Percentiles rank a stretch among this genome's conserved stretches.
These are phyloP conservation scores for Scortechinia acanthostroma DNA, from an alignment of 2,329 filamentous ascomycete species.

Conservation along the genomic window DNA sequence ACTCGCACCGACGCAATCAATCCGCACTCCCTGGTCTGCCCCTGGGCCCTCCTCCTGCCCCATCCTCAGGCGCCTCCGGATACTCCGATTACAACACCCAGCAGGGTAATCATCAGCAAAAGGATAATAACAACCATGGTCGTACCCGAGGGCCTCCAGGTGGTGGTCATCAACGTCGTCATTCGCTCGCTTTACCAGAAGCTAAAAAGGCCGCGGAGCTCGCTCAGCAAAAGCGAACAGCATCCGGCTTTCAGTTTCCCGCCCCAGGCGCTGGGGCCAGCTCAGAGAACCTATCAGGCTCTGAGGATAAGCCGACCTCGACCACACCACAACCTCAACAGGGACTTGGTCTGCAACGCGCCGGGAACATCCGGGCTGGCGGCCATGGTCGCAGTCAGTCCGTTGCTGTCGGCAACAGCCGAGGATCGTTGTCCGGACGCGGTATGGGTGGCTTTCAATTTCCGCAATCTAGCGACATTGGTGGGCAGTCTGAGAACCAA, in stretches of 20 bases:
- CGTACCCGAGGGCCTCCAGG: constrained; percentile 64
- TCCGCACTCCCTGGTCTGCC: constrained; percentile 89
- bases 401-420: constrained; percentile 70
- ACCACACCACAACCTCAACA: constrained; percentile 29
- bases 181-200: constrained; percentile 88
- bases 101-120: constrained; percentile 41
- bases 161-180: constrained; percentile 82
- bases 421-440: constrained; percentile 63
- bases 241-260: constrained; percentile 90
- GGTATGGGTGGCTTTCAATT: constrained; percentile 45
- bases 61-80: constrained; percentile 82
- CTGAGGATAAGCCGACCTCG: constrained; percentile 32
- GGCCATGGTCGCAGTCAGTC: constrained; percentile 78
- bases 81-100: constrained; percentile 74
- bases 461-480: constrained; percentile 28
- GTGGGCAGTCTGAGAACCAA: constrained; percentile 48
- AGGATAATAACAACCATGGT: constrained; percentile 62
- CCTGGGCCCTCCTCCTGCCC: constrained; percentile 81
- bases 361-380: constrained; percentile 45
- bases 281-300: constrained; percentile 38
- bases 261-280: constrained; percentile 61
- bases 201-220: constrained; percentile 96
- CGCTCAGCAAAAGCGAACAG: constrained; percentile 92
- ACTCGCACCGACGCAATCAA: constrained; percentile 93
- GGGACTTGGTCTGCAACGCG: constrained; percentile 21